A percentile compares a stretch with the other conserved stretches of the same genome.
These are phyloP conservation scores for Hortaea sp. DNA, from an alignment of 2,329 filamentous ascomycete genomes.

Conservation along the genomic window DNA sequence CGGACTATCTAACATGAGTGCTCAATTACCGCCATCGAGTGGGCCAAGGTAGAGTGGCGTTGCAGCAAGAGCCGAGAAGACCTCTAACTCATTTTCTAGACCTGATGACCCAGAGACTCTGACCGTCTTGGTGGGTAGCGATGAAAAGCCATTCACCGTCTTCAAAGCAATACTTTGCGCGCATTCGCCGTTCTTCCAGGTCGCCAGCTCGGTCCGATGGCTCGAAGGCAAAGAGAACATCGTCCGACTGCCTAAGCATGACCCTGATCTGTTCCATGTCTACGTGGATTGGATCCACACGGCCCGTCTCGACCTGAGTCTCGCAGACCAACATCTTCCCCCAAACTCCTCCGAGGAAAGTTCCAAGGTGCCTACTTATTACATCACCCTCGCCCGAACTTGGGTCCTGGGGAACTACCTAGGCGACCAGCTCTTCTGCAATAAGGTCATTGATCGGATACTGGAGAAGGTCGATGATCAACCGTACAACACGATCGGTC, in stretches of 20 bases:
- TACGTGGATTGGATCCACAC: slow-evolving; percentile 12
- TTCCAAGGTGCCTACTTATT: neutral
- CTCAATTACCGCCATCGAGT: too few relatives aligned
- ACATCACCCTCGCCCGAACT: neutral
- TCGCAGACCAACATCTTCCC: neutral
- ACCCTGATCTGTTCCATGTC: slow-evolving; percentile 2
- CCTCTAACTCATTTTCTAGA: neutral
- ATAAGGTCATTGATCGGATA: neutral
- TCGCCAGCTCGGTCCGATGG: slow-evolving; percentile 4
- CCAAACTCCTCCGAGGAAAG: neutral
- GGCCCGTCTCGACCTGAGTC: neutral
- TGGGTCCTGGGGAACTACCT: neutral
- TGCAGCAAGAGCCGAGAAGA: too few relatives aligned
- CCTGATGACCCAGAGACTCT: slow-evolving; percentile 1
- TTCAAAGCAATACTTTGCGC: slow-evolving; percentile 7
- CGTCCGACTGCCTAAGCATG: slow-evolving; percentile 6
- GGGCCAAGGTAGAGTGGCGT: too few relatives aligned
- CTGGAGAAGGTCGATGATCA: neutral
- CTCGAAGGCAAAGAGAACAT: slow-evolving; percentile 5
- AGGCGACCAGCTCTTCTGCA: neutral
- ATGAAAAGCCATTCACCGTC: slow-evolving; percentile 2
- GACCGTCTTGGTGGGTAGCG: slow-evolving; percentile 3
- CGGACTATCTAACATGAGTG: too few relatives aligned
- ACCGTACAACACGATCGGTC: neutral
- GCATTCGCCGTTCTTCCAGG: slow-evolving; percentile 8